Evolutionary conservation across 495 filamentous ascomycete species (phyloP), one percentile per base, ranked within the genome.

Genomic region (Penicillium egyptiacum): DNA sequence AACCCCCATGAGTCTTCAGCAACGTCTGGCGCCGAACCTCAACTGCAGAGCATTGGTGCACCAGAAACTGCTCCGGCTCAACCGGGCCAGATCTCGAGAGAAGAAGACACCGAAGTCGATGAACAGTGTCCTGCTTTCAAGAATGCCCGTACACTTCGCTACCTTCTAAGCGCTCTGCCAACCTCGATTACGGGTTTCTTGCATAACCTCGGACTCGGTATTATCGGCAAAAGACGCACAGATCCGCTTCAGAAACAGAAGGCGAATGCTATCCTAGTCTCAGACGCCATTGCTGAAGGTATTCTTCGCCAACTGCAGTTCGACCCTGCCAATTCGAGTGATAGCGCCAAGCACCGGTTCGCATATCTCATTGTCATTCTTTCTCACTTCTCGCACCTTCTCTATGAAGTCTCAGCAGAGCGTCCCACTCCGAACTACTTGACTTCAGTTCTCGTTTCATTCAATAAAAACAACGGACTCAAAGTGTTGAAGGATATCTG

Each of bases 331-430:
- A 79, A 74, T 64, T 71, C 67, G 8, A 71, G 70, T 40, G 60
- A 67, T 14, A 78, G 67, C 46, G 63, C 63, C 5, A 77, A 79
- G 64, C 78, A 82, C 52, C 75, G 75, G 17, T 88, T 91, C 63
- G 82, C 86, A 2, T 93, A 94, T 67, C 90, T 88, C 78, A 88
- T 90, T 52, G 83, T 91, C 28, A 88, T 91, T 65, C 72, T 96
- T 14, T 86, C 87, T 45, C 86, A 88, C 0, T 74, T 95, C 39
- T 86, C 86, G 31, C 87, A 91, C 58, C 78, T 96, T 65, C 75
- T 96, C 45, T 83, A 92, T 57, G 92, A 96, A 71, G 77, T 79
- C 43, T 72, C 75, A 14, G 67, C 75, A 45, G 88, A 89, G 19
- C 86, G 85, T 4, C 74, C 78, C 5, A 74, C 70, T n/a, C 70